Percentiles rank a stretch among this genome's conserved stretches.
Evolutionary conservation across 1,284 basidiomycete genomes (phyloP).

Genomic region (Waitea zeae): DNA sequence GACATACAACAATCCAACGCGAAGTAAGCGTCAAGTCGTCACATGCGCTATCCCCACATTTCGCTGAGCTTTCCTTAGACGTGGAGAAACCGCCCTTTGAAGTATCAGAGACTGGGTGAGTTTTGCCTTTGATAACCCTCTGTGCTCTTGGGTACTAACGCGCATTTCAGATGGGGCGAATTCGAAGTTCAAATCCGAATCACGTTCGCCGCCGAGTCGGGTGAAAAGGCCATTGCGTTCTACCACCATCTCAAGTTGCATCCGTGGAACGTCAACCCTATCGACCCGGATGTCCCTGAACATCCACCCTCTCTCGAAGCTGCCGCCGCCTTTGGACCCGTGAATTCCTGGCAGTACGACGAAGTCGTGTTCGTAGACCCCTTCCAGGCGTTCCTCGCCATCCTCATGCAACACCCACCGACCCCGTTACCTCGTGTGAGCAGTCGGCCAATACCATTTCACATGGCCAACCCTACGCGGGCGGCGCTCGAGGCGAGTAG

Average conservation of each 20-base stretch:
- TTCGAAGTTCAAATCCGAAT: constrained; percentile 94
- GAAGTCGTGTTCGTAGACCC: constrained; percentile 96
- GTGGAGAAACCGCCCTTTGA: constrained; percentile 90
- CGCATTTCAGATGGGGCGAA: constrained; percentile 99
- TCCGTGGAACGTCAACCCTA: constrained; percentile 82
- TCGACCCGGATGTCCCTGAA: constrained; percentile 28
- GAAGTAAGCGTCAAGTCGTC: constrained; percentile 42
- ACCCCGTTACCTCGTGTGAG: constrained; percentile 53
- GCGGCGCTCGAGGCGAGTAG: constrained; percentile 44
- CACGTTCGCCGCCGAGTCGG: constrained; percentile 82
- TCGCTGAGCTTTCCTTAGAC: constrained; percentile 25
- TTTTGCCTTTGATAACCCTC: constrained; percentile 18
- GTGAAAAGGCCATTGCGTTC: constrained; percentile 78
- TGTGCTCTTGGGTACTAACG: constrained; percentile 20
- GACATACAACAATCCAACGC: constrained; percentile 80
- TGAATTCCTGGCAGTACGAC: constrained; percentile 99
- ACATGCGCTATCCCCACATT: constrained; percentile 1
- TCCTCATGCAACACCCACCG: constrained; percentile 70
- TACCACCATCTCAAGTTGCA: constrained; percentile 95
- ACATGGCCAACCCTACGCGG: constrained; percentile 32
- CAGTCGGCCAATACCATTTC: constrained; percentile 48
- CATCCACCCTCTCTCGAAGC: constrained; percentile 46
- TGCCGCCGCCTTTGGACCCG: constrained; percentile 48
- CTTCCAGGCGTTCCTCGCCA: constrained; percentile 73
- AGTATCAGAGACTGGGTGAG: constrained; percentile 92